A percentile compares a stretch with the other conserved stretches of the same genome.
Evolutionary conservation across 1,284 basidiomycete species (phyloP).

Genomic region (Violaceomyces palustris): DNA sequence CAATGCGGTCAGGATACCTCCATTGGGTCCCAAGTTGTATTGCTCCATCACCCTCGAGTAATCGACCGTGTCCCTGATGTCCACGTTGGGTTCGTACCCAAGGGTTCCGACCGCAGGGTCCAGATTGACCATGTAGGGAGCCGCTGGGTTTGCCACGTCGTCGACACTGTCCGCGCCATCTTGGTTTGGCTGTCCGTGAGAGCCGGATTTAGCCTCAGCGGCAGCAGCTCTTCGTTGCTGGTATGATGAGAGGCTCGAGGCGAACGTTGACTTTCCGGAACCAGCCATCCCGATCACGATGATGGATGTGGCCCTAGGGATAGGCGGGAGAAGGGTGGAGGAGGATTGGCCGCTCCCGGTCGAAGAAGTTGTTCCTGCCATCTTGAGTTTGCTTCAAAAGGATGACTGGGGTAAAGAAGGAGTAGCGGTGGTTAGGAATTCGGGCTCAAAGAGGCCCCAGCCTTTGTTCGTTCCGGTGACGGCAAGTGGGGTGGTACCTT

Average conservation of each 20-base stretch:
- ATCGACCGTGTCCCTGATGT: conserved; percentile 95
- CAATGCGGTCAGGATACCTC: conserved; percentile 91
- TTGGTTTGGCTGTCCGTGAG: background rate
- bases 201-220: too few relatives aligned
- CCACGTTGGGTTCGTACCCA: conserved; percentile 92
- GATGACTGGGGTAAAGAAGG: too few relatives aligned
- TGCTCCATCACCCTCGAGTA: conserved; percentile 99
- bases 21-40: conserved; percentile 98
- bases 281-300: conserved; percentile 74
- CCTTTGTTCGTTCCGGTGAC: too few relatives aligned
- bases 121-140: conserved; percentile 90
- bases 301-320: conserved; percentile 46
- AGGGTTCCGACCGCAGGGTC: conserved; percentile 89
- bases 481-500: too few relatives aligned
- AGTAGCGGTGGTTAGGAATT: too few relatives aligned
- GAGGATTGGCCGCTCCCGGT: too few relatives aligned
- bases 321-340: conserved; percentile 35
- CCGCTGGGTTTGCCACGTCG: conserved; percentile 55
- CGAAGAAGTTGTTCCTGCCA: too few relatives aligned
- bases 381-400: too few relatives aligned
- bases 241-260: conserved; percentile 56
- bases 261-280: conserved; percentile 93
- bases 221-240: conserved; percentile 5
- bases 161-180: background rate
- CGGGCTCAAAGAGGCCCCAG: too few relatives aligned